These are phyloP conservation scores for Hyaloperonospora brassicae DNA, from an alignment of 352 stramenopile species.

Conservation along the genomic window DNA sequence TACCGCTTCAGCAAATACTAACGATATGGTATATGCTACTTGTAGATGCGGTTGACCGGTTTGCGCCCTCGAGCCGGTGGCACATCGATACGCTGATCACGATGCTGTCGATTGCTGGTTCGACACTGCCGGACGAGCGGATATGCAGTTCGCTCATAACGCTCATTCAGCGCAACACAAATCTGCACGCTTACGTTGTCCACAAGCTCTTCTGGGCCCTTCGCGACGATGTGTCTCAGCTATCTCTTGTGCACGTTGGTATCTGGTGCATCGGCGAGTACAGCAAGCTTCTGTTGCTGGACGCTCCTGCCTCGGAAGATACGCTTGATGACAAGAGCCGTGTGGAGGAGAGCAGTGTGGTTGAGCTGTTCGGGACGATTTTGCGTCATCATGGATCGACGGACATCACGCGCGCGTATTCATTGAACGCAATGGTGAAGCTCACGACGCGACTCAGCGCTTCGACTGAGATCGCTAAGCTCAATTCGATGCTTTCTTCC, in stretches of 20 bases:
- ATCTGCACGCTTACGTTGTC: conserved; percentile 91
- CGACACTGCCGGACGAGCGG: conserved; percentile 85
- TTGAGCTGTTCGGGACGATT: conserved; percentile 75
- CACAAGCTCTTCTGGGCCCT: conserved; percentile 96
- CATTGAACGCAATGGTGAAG: conserved; percentile 91
- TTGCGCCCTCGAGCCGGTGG: conserved; percentile 81
- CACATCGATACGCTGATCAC: conserved; percentile 97
- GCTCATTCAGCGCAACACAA: conserved; percentile 89
- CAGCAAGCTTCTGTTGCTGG: conserved; percentile 84
- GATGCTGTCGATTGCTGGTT: conserved; percentile 96
- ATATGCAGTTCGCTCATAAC: conserved; percentile 94
- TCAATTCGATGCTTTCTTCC: conserved; percentile 85
- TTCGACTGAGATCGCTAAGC: conserved; percentile 52
- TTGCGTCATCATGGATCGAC: conserved; percentile 76
- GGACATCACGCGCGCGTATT: conserved; percentile 75
- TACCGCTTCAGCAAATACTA: not conserved
- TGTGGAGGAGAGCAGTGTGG: conserved; percentile 57
- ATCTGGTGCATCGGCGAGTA: conserved; percentile 99
- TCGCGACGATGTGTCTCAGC: conserved; percentile 91
- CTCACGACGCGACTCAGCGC: conserved; percentile 88
- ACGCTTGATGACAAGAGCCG: conserved; percentile 54
- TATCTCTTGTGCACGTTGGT: conserved; percentile 94
- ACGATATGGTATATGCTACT: conserved; percentile 1
- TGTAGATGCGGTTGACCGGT: conserved; percentile 77
- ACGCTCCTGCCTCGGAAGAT: conserved; percentile 52